Conservation (phyloP, 129 eudicot genomes). For the Tanacetum coccineum region DNA sequence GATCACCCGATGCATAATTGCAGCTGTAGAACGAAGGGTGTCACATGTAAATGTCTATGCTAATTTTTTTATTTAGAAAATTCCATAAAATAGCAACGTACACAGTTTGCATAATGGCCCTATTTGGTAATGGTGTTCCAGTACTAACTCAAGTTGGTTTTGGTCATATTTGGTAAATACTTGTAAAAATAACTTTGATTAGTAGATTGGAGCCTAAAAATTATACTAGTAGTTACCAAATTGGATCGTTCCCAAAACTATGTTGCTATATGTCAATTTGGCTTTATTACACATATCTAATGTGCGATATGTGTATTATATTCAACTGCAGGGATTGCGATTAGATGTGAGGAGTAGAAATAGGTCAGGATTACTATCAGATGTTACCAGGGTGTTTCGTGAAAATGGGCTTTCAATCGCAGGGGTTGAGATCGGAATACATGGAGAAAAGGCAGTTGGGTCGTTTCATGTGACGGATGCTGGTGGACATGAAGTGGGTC, state of each 20-base stretch:
- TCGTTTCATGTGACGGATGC: constrained; percentile 67
- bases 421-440: constrained; percentile 59
- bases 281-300: background rate
- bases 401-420: constrained; percentile 76
- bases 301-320: background rate
- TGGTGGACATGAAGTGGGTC: constrained; percentile 41
- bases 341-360: constrained; percentile 62
- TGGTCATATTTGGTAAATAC: no score
- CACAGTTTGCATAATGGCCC: no score
- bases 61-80: background rate
- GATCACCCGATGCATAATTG: constrained; percentile 62
- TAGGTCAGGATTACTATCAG: constrained; percentile 69
- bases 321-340: constrained; percentile 57
- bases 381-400: constrained; percentile 78
- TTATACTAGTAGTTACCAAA: no score
- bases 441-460: constrained; percentile 64
- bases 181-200: no score
- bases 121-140: no score
- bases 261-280: no score
- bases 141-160: no score
- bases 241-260: no score
- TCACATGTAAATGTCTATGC: constrained; percentile 47
- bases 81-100: no score
- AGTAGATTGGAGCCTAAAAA: no score
- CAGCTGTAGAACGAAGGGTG: constrained; percentile 81